Evolutionary conservation across 352 stramenopile genomes (phyloP), one percentile per base, ranked within the genome.

Genomic region (Pythium phragmiticola): DNA sequence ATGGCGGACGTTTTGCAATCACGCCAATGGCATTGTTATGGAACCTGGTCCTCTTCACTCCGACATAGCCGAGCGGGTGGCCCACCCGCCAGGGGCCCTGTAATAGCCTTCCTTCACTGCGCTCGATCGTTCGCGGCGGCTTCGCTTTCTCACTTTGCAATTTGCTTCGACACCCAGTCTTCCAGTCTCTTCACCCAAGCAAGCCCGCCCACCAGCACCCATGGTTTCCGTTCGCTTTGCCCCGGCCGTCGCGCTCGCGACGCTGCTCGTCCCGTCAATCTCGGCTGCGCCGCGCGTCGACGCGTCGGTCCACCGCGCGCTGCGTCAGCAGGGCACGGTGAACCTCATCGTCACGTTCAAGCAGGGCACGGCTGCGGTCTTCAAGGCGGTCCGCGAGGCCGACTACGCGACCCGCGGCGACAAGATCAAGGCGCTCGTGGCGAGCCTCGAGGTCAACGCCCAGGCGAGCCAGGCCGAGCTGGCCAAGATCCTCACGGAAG

Each of bases 291-390:
- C 56, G 34, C 34, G 47, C 4, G 39, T 66, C 17, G 14, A 66
- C 36, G 41, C 43, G 7, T 21, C 37, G 26, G 50, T 66, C 9
- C 60, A 66, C 60, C 60, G 60, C 21, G 43, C 51, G 30, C 60
- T 66, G 5, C 50, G 43, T 17, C 43, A 59, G 33, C 39, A 48
- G 3, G 34, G 23, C 28, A 45, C 26, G 39, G 59, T 66, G 19
- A 60, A 66, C 59, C 49, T 66, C 46, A 56, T 60, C 34, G 52
- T 66, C 14, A 55, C 50, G 1, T 51, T 66, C 47, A 63, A 55
- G 33, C n/a, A 63, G 17, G 51, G 33, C 51, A 57, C 51, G 11
- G n/a, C 6, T 30, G 41, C 11, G 17, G 21, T 46, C 13, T 26
- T 53, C 5, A 33, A 37, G 17, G 17, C 49, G 42, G 45, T 63